A percentile compares a stretch with the other conserved stretches of the same genome.
These are phyloP conservation scores for Cichorium intybus DNA, from an alignment of 140 eudicot species.

Conservation along the genomic window DNA sequence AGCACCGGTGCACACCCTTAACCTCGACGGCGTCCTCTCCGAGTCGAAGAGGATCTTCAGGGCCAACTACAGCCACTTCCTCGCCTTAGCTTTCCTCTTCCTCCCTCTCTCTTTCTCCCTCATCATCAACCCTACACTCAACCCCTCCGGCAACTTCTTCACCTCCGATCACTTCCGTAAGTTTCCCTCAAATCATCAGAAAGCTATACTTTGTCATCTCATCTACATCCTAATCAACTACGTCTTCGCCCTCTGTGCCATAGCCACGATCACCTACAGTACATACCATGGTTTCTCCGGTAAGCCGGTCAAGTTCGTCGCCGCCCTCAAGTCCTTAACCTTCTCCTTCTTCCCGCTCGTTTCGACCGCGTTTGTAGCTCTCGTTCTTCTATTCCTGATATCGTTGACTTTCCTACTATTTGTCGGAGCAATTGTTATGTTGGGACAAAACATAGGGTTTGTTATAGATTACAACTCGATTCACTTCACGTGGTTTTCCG, in stretches of 20 bases:
- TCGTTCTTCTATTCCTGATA: background rate
- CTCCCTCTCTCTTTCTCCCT: conserved; percentile 53
- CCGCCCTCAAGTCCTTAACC: conserved; percentile 44
- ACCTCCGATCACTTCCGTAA: conserved; percentile 17
- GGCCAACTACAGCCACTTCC: conserved; percentile 57
- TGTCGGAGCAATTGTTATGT: background rate
- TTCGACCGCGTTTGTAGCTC: conserved; percentile 32
- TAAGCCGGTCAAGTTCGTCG: conserved; percentile 39
- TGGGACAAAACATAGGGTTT: conserved; percentile 32
- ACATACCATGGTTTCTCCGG: conserved; percentile 59
- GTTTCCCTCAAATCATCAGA: conserved; percentile 11
- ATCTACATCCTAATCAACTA: conserved; percentile 22
- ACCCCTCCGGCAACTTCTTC: conserved; percentile 24
- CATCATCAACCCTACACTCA: conserved; percentile 41
- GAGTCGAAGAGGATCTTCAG: conserved; percentile 45
- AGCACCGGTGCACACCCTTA: conserved; percentile 23
- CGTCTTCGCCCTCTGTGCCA: conserved; percentile 37
- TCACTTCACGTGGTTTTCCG: conserved; percentile 22
- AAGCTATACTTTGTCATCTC: conserved; percentile 18
- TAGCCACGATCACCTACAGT: conserved; percentile 51
- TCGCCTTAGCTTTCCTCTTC: conserved; percentile 60
- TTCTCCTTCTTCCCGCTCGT: conserved; percentile 44
- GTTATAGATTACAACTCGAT: conserved; percentile 34
- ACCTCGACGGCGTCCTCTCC: conserved; percentile 42
- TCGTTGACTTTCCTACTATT: conserved; percentile 9